A percentile compares a stretch with the other conserved stretches of the same genome.
These are phyloP conservation scores for Umbilicus rupestris DNA, from an alignment of 164 flowering plant genomes.

Conservation along the genomic window DNA sequence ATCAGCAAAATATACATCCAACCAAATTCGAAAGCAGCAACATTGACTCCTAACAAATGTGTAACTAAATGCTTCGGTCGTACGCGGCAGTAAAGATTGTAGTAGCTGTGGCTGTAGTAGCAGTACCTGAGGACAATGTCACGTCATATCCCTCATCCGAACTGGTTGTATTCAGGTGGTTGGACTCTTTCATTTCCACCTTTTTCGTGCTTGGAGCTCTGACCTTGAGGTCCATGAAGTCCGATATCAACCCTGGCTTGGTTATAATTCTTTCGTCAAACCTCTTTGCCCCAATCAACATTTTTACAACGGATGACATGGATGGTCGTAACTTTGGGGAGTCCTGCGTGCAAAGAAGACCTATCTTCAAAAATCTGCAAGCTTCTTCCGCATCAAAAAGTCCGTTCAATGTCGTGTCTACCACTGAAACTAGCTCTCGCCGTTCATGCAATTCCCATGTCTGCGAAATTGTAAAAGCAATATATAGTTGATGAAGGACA, in stretches of 20 bases:
- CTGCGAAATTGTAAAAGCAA: constrained; percentile 28
- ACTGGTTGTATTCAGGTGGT: not conserved
- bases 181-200: not conserved
- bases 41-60: not conserved
- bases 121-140: not conserved
- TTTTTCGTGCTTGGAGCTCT: constrained; percentile 16
- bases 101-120: not conserved
- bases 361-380: constrained; percentile 59
- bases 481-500: not conserved
- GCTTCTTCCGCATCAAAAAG: constrained; percentile 74
- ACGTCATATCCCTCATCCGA: not conserved
- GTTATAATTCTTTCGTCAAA: constrained; percentile 35
- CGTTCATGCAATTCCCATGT: constrained; percentile 67
- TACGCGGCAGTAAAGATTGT: not conserved
- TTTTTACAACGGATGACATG: constrained; percentile 74
- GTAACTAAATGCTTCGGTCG: not conserved
- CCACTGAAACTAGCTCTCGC: constrained; percentile 42
- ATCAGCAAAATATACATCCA: not conserved
- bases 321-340: constrained; percentile 73
- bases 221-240: constrained; percentile 78
- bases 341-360: constrained; percentile 88
- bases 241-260: constrained; percentile 75
- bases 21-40: constrained; percentile 45
- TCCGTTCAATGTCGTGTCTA: constrained; percentile 54
- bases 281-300: constrained; percentile 43